Base-by-base conservation (phyloP, 768 basidiomycete genomes). In the Agrocybe chaxingu region DNA sequence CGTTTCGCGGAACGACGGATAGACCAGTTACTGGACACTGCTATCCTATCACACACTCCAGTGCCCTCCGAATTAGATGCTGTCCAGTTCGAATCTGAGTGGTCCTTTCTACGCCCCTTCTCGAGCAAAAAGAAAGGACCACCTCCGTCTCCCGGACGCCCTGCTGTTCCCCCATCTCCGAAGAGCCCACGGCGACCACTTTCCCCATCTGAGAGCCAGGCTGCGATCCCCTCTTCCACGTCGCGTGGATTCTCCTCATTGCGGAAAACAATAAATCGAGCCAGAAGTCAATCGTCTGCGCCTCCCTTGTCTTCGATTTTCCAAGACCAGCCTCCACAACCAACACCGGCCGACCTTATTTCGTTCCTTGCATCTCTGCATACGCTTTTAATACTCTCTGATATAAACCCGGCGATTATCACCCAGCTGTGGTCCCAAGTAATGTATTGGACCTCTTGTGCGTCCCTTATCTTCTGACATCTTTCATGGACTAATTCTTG, bases 391-490 rank as follows among this genome's bases (percentile, higher is more conserved):
- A 80, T 84, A 16, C 71, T 93, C 35, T 92, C 95, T 42, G 89
- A 94, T 50, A 81, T 98, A 57, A 98, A 98, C 62, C 92, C 97
- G 10, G 85, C 80, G 7, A 73, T 98, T 12, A 85, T 84, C 45
- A 84, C 87, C 5, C 97, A 99, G 65, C 77, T 95, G 44, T 96
- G 94, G 85, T 95, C 93, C 1, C 97, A 99, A 68, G 84, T 97
- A n/a, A 87, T 97, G 75, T 98, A 95, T 65, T 99, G 97, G 97
- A 87, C 93, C 47, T 87, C 93, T 18, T 92, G 93, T 90, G 75
- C 75, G 85, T 48, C 30, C 13, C 45, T 34, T 39, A 16, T 36
- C 13, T 24, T 31, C 4, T 46, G 9, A 4, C 33, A 30, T 9
- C 55, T 41, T 37, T 36, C 4, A 13, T 34, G 54, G 48, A 47